phyloP scores from a whole-genome alignment of 192 early-diverging fungal genomes.

The Entophlyctis luteolus region DNA sequence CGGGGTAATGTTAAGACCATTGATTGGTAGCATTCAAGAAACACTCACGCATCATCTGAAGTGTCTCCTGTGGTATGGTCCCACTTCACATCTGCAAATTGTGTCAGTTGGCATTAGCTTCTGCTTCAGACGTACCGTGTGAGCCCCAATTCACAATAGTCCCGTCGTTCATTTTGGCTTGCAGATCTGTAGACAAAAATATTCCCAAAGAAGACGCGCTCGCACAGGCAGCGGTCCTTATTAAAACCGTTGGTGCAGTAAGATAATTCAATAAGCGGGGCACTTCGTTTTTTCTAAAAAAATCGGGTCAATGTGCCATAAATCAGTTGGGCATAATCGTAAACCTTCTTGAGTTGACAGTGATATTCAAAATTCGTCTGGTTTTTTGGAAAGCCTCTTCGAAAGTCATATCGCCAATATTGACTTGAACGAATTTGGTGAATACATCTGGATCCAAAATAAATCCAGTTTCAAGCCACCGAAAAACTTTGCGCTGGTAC shows the following conservation, averaged over 20 bases:
- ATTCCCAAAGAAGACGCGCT: conserved; percentile 69
- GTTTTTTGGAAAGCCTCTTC: conserved; percentile 68
- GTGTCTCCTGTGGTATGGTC: too few relatives aligned
- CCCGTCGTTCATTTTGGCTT: conserved; percentile 70
- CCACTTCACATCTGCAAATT: conserved; percentile 52
- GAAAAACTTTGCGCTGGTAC: conserved; percentile 57
- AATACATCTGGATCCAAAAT: conserved; percentile 73
- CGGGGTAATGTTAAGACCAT: not conserved
- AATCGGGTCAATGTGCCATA: not conserved
- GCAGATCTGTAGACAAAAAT: conserved; percentile 61
- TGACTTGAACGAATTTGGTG: conserved; percentile 65
- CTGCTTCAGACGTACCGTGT: too few relatives aligned
- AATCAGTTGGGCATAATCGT: not conserved
- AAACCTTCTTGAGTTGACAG: conserved; percentile 60
- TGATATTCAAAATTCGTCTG: conserved; percentile 73
- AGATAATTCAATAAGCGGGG: conserved; percentile 73
- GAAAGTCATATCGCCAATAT: conserved; percentile 61
- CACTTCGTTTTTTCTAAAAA: conserved; percentile 59
- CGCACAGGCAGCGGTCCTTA: conserved; percentile 72
- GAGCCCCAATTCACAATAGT: conserved; percentile 62
- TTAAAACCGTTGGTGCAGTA: conserved; percentile 75
- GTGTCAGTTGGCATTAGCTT: too few relatives aligned
- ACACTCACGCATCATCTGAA: conserved; percentile 47
- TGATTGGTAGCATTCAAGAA: not conserved
- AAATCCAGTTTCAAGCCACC: conserved; percentile 55